Conservation (phyloP, 2,329 filamentous ascomycete genomes). For the Epichloe baconii region DNA sequence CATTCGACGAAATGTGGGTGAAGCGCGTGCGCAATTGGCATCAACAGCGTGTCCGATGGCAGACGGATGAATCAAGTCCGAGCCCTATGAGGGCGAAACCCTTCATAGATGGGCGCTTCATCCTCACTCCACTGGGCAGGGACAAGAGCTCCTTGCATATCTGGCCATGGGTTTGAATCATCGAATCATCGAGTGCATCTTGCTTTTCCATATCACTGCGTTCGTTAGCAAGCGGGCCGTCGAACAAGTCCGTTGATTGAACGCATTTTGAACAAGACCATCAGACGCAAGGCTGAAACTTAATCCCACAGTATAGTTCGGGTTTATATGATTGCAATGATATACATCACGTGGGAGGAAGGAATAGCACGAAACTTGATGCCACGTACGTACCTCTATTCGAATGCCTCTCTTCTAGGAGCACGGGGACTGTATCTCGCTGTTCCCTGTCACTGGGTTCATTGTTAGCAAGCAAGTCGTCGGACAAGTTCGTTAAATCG, state of each 20-base stretch:
- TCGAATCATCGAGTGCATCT: neutral
- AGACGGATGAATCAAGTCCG: too few relatives aligned
- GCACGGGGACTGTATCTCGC: neutral
- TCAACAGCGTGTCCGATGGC: too few relatives aligned
- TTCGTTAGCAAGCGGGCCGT: neutral
- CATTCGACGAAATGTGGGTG: too few relatives aligned
- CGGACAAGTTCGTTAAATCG: neutral
- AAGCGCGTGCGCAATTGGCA: too few relatives aligned
- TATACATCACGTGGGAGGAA: neutral
- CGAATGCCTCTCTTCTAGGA: neutral
- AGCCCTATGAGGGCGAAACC: too few relatives aligned
- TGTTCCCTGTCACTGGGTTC: neutral
- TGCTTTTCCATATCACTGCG: neutral
- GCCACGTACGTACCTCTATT: neutral
- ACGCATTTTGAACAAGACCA: neutral
- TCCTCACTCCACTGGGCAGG: too few relatives aligned
- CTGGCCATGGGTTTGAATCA: too few relatives aligned
- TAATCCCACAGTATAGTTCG: neutral
- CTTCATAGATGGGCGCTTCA: too few relatives aligned
- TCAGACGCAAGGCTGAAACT: neutral
- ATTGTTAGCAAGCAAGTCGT: neutral
- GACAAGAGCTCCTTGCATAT: too few relatives aligned
- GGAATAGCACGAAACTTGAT: neutral
- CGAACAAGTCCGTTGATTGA: neutral
- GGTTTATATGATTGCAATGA: neutral